Percentiles rank a stretch among this genome's conserved stretches.
These are phyloP conservation scores for Venustampulla echinocandica DNA, from an alignment of 495 filamentous ascomycete species.

Conservation along the genomic window DNA sequence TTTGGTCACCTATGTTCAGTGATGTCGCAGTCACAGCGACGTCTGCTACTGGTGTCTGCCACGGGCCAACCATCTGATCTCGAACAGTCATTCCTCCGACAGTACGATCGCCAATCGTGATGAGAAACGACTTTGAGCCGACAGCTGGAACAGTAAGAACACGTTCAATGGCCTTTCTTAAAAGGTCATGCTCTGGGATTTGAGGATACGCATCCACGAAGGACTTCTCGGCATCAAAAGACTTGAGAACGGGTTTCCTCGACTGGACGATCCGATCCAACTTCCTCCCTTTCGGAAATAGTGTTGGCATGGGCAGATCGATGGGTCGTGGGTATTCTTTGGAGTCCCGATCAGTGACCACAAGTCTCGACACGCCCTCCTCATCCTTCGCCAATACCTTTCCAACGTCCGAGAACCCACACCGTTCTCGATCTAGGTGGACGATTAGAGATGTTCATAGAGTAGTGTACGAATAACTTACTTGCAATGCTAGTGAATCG, in stretches of 20 bases:
- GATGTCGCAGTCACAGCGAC: slow-evolving; percentile 85
- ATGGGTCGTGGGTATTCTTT: slow-evolving; percentile 70
- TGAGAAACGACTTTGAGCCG: slow-evolving; percentile 92
- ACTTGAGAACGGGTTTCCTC: slow-evolving; percentile 55
- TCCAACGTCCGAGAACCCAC: slow-evolving; percentile 89
- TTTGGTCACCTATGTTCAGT: slow-evolving; percentile 47
- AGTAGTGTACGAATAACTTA: slow-evolving; percentile 25
- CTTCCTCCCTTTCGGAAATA: slow-evolving; percentile 87
- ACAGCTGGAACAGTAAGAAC: slow-evolving; percentile 82
- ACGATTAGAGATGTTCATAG: neutral
- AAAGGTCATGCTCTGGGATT: slow-evolving; percentile 51
- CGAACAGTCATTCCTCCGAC: slow-evolving; percentile 82
- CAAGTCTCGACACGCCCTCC: slow-evolving; percentile 54
- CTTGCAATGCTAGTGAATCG: slow-evolving; percentile 70
- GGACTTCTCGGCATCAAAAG: slow-evolving; percentile 54
- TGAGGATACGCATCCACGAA: slow-evolving; percentile 34
- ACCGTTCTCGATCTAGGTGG: slow-evolving; percentile 62
- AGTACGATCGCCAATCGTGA: slow-evolving; percentile 89
- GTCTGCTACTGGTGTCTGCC: slow-evolving; percentile 93
- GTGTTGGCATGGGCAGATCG: slow-evolving; percentile 79
- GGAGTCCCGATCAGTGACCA: slow-evolving; percentile 76
- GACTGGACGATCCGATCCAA: slow-evolving; percentile 73
- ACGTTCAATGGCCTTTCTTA: slow-evolving; percentile 66
- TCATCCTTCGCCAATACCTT: slow-evolving; percentile 58
- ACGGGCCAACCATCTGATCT: slow-evolving; percentile 94